A percentile compares a stretch with the other conserved stretches of the same genome.
Conservation (phyloP, 2,329 filamentous ascomycete species). For the Talaromyces sp. region DNA sequence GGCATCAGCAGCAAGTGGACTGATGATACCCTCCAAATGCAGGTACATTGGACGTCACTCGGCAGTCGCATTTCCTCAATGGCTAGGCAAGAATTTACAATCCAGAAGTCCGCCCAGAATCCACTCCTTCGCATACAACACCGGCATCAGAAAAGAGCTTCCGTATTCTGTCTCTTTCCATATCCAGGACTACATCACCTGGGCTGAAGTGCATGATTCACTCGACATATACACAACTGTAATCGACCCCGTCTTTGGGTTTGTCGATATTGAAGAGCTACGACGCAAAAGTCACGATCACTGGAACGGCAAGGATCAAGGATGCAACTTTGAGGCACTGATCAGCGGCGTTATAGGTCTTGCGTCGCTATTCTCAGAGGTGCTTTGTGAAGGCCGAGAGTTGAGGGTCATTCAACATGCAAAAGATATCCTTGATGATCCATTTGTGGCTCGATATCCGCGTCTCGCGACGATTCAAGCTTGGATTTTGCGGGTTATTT, state of each 20-base stretch:
- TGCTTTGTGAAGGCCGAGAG: constrained; percentile 25
- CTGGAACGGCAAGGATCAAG: constrained; percentile 27
- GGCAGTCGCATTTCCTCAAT: constrained; percentile 33
- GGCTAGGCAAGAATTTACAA: constrained; percentile 31
- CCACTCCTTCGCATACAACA: constrained; percentile 39
- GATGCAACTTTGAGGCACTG: constrained; percentile 32
- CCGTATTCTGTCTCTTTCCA: constrained; percentile 22
- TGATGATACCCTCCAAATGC: constrained; percentile 30
- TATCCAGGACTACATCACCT: constrained; percentile 25
- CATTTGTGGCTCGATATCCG: constrained; percentile 23
- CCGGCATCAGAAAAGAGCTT: constrained; percentile 31
- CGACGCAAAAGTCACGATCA: constrained; percentile 26
- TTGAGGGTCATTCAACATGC: constrained; percentile 33
- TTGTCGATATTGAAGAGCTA: constrained; percentile 29
- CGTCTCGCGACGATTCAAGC: constrained; percentile 27
- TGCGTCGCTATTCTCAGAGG: constrained; percentile 31
- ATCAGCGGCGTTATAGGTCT: constrained; percentile 32
- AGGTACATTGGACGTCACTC: constrained; percentile 32
- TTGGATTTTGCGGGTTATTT: constrained; percentile 53
- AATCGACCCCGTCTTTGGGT: constrained; percentile 32
- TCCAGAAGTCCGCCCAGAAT: constrained; percentile 33
- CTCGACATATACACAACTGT: constrained; percentile 29
- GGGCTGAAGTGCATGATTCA: constrained; percentile 25
- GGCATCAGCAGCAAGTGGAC: constrained; percentile 20
- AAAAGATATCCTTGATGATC: constrained; percentile 44